phyloP scores from a whole-genome alignment of 1,284 basidiomycete genomes.

The Ustilago vetiveriae region DNA sequence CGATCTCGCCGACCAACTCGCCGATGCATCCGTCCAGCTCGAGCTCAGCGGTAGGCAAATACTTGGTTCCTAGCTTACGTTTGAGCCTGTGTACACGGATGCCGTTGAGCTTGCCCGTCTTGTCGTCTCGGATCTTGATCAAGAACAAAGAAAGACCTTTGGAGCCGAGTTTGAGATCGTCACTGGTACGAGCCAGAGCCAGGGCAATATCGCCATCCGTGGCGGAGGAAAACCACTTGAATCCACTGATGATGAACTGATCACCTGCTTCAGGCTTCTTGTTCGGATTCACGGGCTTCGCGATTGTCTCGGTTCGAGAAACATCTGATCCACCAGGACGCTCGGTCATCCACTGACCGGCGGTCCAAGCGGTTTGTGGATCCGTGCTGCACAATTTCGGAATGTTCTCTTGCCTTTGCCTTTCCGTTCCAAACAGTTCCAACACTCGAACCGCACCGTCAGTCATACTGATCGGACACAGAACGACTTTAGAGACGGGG shows the following conservation, averaged over 20 bases:
- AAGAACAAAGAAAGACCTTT: conserved; percentile 74
- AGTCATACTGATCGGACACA: conserved; percentile 74
- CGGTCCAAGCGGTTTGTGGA: conserved; percentile 74
- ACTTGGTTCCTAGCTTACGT: conserved; percentile 80
- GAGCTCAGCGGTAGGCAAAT: conserved; percentile 81
- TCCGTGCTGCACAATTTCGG: conserved; percentile 74
- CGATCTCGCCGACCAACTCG: conserved; percentile 75
- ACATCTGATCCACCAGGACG: conserved; percentile 81
- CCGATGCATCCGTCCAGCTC: conserved; percentile 74
- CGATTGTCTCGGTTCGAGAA: conserved; percentile 78
- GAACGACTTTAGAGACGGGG: conserved; percentile 38
- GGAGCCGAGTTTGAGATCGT: conserved; percentile 26
- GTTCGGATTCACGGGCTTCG: conserved; percentile 63
- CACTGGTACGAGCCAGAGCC: conserved; percentile 75
- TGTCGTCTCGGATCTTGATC: conserved; percentile 38
- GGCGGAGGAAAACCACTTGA: conserved; percentile 79
- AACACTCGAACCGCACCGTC: conserved; percentile 79
- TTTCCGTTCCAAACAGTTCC: conserved; percentile 74
- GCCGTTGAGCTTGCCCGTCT: conserved; percentile 72
- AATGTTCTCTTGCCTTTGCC: conserved; percentile 73
- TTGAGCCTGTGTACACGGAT: conserved; percentile 78
- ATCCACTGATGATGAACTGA: conserved; percentile 42
- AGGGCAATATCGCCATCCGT: conserved; percentile 79
- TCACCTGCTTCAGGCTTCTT: conserved; percentile 68
- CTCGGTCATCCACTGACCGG: conserved; percentile 77